phyloP scores from a whole-genome alignment of 1,284 basidiomycete genomes.

The Fomitopsis betulina region DNA sequence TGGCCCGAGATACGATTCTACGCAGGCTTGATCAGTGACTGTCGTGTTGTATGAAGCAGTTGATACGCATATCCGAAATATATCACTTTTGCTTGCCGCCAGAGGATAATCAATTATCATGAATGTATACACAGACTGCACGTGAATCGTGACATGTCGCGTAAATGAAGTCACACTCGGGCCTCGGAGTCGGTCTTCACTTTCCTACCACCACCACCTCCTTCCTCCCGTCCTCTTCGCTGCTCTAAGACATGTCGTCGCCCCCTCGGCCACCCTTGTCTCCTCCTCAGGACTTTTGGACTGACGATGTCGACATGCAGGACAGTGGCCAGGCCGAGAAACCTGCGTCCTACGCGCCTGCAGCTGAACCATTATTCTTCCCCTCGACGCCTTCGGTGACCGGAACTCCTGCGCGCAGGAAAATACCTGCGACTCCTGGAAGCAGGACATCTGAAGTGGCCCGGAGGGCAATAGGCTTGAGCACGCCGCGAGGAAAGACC shows the following conservation, averaged over 20 bases:
- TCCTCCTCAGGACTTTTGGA: slow-evolving; percentile 63
- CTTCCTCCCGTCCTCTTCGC: neutral
- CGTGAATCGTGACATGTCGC: neutral
- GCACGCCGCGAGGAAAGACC: slow-evolving; percentile 44
- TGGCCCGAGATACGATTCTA: no score
- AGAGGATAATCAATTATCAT: no score
- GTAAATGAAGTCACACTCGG: neutral
- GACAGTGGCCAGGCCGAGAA: slow-evolving; percentile 29
- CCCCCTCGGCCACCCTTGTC: slow-evolving; percentile 38
- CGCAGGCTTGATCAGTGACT: no score
- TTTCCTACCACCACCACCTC: neutral
- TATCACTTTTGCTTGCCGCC: no score
- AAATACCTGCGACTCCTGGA: slow-evolving; percentile 35
- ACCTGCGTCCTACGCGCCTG: slow-evolving; percentile 41
- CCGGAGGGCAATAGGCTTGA: slow-evolving; percentile 57
- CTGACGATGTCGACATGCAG: slow-evolving; percentile 56
- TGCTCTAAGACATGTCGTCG: neutral
- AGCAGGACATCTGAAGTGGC: slow-evolving; percentile 47
- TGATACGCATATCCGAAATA: no score
- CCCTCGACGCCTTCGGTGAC: slow-evolving; percentile 53
- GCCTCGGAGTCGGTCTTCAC: neutral
- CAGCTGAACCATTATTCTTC: slow-evolving; percentile 52
- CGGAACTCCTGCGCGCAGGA: slow-evolving; percentile 45
- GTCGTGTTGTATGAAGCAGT: no score
- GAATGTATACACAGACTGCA: no score